phyloP scores from a whole-genome alignment of 768 basidiomycete species.

The Multifurca ochricompacta region DNA sequence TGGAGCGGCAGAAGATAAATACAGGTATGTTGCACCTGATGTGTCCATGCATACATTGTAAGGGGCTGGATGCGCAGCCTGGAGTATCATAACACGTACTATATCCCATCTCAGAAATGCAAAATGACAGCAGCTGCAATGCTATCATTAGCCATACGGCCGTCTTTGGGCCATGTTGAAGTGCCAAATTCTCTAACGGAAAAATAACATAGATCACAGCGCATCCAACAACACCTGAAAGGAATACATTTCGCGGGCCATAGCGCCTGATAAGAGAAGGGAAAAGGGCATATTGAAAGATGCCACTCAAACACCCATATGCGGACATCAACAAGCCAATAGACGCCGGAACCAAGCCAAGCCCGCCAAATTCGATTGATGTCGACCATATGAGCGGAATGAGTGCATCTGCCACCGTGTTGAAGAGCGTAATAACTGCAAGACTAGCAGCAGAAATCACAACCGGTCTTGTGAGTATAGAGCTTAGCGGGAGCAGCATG shows the following conservation, averaged over 20 bases:
- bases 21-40: conserved; percentile 62
- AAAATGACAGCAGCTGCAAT: neutral
- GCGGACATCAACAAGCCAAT: conserved; percentile 33
- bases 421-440: conserved; percentile 35
- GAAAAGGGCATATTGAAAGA: conserved; percentile 33
- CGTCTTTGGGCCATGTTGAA: neutral
- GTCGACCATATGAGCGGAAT: conserved; percentile 40
- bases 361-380: too few species aligned
- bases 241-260: conserved; percentile 31
- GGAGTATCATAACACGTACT: neutral
- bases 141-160: neutral
- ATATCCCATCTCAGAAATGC: neutral
- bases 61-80: neutral
- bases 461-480: too few species aligned
- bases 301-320: conserved; percentile 31
- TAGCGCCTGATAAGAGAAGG: conserved; percentile 29
- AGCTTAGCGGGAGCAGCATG: conserved; percentile 28
- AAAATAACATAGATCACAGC: conserved; percentile 24
- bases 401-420: conserved; percentile 33
- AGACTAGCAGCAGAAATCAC: conserved; percentile 38
- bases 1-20: conserved; percentile 55
- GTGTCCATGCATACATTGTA: conserved; percentile 14
- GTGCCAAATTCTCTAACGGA: conserved; percentile 17
- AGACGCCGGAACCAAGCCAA: conserved; percentile 30
- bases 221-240: conserved; percentile 22